These are phyloP conservation scores for Russula sp. DNA, from an alignment of 768 basidiomycete species.

Conservation along the genomic window DNA sequence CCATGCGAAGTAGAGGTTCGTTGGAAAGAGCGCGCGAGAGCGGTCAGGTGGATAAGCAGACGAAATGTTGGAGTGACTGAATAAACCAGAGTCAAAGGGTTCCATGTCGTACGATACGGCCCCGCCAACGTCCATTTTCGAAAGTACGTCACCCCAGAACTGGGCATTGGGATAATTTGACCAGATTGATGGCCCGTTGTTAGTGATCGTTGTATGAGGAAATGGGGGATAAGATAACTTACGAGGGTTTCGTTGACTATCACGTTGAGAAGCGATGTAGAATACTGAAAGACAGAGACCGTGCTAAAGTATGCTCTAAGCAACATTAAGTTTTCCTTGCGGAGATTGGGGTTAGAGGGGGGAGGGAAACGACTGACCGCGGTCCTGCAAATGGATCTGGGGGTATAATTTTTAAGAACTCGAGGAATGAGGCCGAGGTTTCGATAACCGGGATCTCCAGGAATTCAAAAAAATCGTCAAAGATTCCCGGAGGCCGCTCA, in stretches of 20 bases:
- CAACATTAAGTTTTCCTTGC: neutral
- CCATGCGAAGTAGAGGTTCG: slow-evolving; percentile 29
- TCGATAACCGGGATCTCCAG: slow-evolving; percentile 7
- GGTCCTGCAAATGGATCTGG: neutral
- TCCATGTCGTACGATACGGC: slow-evolving; percentile 23
- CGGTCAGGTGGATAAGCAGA: slow-evolving; percentile 31
- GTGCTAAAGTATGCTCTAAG: slow-evolving; percentile 16
- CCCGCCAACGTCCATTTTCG: neutral
- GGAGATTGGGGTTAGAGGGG: neutral
- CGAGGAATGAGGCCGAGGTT: slow-evolving; percentile 6
- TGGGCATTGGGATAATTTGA: neutral
- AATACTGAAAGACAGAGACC: slow-evolving; percentile 11
- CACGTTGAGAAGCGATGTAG: neutral
- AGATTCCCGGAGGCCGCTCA: slow-evolving; percentile 27
- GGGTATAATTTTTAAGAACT: slow-evolving; percentile 5
- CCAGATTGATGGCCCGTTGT: neutral
- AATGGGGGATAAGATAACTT: neutral
- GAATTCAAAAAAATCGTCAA: slow-evolving; percentile 28
- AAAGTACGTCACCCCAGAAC: slow-evolving; percentile 8
- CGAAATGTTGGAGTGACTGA: slow-evolving; percentile 8
- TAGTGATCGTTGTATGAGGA: neutral
- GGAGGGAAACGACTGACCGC: neutral
- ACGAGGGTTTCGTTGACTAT: slow-evolving; percentile 19
- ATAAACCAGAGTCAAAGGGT: slow-evolving; percentile 21
- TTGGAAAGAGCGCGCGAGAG: slow-evolving; percentile 25